Percentiles rank a stretch among this genome's conserved stretches.
Evolutionary conservation across 2,329 filamentous ascomycete species (phyloP).

Genomic region (Sporothrix mexicana): DNA sequence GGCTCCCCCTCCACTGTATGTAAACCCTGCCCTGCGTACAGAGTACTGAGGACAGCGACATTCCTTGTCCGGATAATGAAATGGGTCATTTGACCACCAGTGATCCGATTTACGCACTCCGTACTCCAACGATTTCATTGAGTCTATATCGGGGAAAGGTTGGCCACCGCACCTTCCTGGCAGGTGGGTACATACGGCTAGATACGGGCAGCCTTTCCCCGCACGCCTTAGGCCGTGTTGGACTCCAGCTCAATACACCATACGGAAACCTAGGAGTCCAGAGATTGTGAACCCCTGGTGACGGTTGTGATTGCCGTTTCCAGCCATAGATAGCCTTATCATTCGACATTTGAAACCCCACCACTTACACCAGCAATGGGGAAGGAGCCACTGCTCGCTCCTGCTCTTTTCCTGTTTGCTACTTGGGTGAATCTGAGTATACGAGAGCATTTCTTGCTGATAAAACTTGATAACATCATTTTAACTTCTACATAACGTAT

Average conservation of each 20-base stretch:
- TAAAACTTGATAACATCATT: not conserved
- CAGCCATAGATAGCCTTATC: slow-evolving; percentile 12
- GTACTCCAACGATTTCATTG: slow-evolving; percentile 16
- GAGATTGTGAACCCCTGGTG: slow-evolving; percentile 10
- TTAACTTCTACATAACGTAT: not conserved
- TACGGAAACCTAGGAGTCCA: not conserved
- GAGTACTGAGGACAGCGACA: not conserved
- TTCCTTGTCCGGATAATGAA: not conserved
- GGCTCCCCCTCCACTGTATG: not conserved
- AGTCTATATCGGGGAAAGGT: not conserved
- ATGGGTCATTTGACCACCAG: slow-evolving; percentile 10
- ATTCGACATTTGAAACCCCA: not conserved
- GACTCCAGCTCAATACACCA: slow-evolving; percentile 4
- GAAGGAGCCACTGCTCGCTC: slow-evolving; percentile 12
- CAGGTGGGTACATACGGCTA: slow-evolving; percentile 32
- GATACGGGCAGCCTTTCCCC: slow-evolving; percentile 23
- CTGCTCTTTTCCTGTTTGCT: not conserved
- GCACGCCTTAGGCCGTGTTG: slow-evolving; percentile 1
- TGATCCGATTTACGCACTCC: slow-evolving; percentile 27
- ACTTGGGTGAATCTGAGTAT: not conserved
- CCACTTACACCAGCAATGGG: slow-evolving; percentile 21
- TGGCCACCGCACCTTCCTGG: slow-evolving; percentile 5
- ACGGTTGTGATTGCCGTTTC: slow-evolving; percentile 32
- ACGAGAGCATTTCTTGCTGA: not conserved
- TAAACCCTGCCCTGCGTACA: not conserved